phyloP scores from a whole-genome alignment of 129 eudicot genomes.

The Tanacetum coccineum region DNA sequence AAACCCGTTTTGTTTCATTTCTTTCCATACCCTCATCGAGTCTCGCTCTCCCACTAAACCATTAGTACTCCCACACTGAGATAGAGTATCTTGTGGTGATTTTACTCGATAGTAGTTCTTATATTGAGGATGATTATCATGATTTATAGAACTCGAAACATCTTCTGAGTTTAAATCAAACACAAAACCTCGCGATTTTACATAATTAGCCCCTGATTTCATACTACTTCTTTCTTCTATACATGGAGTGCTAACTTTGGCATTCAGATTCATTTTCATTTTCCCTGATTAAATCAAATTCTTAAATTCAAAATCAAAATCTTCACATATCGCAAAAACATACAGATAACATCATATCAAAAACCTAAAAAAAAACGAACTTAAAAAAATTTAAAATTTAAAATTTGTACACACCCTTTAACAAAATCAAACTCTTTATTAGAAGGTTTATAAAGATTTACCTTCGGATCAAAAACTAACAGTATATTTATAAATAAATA shows the following conservation, averaged over 20 bases:
- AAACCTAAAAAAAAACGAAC: not conserved
- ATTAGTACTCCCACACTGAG: constrained; percentile 63
- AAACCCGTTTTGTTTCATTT: constrained; percentile 79
- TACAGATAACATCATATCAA: not conserved
- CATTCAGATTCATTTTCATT: constrained; percentile 51
- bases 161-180: constrained; percentile 68
- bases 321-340: constrained; percentile 7
- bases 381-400: not conserved
- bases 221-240: constrained; percentile 21
- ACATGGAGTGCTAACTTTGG: constrained; percentile 29
- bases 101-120: constrained; percentile 35
- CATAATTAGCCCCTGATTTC: constrained; percentile 14
- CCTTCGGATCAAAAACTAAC: too few species aligned
- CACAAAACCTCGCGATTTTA: constrained; percentile 30
- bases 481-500: too few species aligned
- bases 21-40: constrained; percentile 69
- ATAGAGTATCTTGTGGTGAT: constrained; percentile 36
- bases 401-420: not conserved
- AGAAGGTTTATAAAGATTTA: too few species aligned
- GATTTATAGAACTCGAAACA: constrained; percentile 42
- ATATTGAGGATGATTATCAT: constrained; percentile 36
- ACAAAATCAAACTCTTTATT: not conserved
- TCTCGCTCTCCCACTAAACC: constrained; percentile 45
- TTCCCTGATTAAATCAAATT: constrained; percentile 30
- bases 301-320: not conserved